Conservation (phyloP, 768 basidiomycete genomes). For the Rhizopogon sp. region DNA sequence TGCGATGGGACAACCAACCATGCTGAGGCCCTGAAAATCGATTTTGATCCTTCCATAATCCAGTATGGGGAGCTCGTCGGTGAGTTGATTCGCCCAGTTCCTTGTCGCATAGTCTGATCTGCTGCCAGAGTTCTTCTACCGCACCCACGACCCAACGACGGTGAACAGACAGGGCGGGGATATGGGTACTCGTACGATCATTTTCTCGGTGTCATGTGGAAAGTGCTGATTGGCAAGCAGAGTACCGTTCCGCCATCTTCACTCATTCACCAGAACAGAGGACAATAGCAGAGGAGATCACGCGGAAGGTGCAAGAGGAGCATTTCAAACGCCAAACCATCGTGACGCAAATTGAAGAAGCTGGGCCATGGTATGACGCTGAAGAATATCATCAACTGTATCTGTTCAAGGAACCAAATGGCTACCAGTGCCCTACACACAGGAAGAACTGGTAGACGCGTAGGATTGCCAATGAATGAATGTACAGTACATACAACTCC, state of each 20-base stretch:
- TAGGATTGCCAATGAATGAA: not conserved
- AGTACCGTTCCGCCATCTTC: slow-evolving; percentile 95
- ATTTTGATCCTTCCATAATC: slow-evolving; percentile 77
- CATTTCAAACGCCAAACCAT: slow-evolving; percentile 76
- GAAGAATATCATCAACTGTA: slow-evolving; percentile 85
- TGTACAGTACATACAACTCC: not conserved
- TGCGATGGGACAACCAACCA: slow-evolving; percentile 81
- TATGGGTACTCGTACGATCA: slow-evolving; percentile 64
- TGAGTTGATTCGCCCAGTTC: slow-evolving; percentile 31
- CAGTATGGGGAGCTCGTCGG: slow-evolving; percentile 84
- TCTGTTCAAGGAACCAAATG: slow-evolving; percentile 71
- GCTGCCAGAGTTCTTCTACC: slow-evolving; percentile 81
- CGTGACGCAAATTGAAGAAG: slow-evolving; percentile 68
- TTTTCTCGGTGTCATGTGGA: not conserved
- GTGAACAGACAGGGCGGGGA: slow-evolving; percentile 76
- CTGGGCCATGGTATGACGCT: slow-evolving; percentile 76
- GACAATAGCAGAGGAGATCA: slow-evolving; percentile 68
- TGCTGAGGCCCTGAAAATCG: slow-evolving; percentile 83
- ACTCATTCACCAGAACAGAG: slow-evolving; percentile 69
- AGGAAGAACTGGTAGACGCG: slow-evolving; percentile 64
- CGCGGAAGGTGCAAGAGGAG: slow-evolving; percentile 77
- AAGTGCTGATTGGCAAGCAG: slow-evolving; percentile 31
- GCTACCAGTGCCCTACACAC: slow-evolving; percentile 93
- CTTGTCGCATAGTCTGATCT: not conserved
- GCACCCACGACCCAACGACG: slow-evolving; percentile 91